phyloP scores from a whole-genome alignment of 2,329 filamentous ascomycete genomes.

The Clarireedia monteithiana region DNA sequence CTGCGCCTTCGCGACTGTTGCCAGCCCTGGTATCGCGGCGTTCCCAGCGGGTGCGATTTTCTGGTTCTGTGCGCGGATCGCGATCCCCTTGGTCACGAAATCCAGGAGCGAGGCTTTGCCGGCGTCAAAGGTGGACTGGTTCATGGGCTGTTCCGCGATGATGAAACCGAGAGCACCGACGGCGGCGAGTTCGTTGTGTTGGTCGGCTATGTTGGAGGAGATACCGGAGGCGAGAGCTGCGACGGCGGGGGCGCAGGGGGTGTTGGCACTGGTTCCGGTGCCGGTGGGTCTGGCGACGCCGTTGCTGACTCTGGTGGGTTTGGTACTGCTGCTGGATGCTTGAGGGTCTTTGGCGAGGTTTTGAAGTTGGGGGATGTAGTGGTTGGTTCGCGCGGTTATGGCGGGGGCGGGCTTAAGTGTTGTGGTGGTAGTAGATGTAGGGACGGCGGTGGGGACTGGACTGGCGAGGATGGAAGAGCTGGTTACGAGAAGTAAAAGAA shows the following conservation, averaged over 20 bases:
- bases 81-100: slow-evolving; percentile 19
- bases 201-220: slow-evolving; percentile 18
- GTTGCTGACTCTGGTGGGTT: neutral
- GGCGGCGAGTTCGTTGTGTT: slow-evolving; percentile 16
- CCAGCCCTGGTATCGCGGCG: slow-evolving; percentile 14
- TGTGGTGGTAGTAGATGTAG: neutral
- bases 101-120: slow-evolving; percentile 14
- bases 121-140: slow-evolving; percentile 12
- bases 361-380: neutral
- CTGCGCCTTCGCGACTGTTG: slow-evolving; percentile 19
- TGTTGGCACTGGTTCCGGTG: neutral
- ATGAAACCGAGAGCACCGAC: slow-evolving; percentile 14
- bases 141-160: slow-evolving; percentile 13
- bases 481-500: neutral
- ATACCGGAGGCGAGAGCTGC: slow-evolving; percentile 18
- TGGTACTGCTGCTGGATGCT: neutral
- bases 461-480: neutral
- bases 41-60: slow-evolving; percentile 19
- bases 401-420: too few relatives aligned
- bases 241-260: slow-evolving; percentile 12
- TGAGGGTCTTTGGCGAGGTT: neutral
- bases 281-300: neutral
- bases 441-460: neutral
- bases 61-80: slow-evolving; percentile 21
- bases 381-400: neutral